Evolutionary conservation across 2,329 filamentous ascomycete species (phyloP), one percentile per base, ranked within the genome.

Genomic region (Clarireedia homoeocarpa): DNA sequence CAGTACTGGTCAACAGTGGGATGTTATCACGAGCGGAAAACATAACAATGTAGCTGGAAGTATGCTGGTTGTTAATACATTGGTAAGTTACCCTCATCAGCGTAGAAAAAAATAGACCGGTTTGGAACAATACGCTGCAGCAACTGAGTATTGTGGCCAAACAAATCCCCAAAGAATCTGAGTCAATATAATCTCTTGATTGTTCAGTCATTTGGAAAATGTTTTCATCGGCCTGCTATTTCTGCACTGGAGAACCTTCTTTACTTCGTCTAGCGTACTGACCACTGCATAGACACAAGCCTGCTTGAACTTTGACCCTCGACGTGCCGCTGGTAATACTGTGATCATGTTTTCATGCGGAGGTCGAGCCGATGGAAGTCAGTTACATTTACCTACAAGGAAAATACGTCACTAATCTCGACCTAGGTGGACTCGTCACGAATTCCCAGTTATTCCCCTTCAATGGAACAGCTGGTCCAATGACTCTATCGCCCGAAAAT

Each of bases 301-400:
- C 26, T 84, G 80, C 65, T 67, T 82, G 60, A 83, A 80, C 67
- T 81, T 81, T 60, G 80, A 84, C 61, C 73, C 75, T 5, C 73
- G 79, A 48, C 73, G 78, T 27, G 67, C 71, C 0, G 70, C 72
- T 2, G 78, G 77, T 10, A 76, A 77, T 62, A 78, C 80, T 61
- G 77, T 81, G 14, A 62, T 77, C 36, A 71, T 83, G 24, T 83
- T 83, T 62, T 80, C 55, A 6, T 58, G 58, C 23, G 55, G 55
- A 30, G 55, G 55, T 12, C n/a, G 55, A 6, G 55, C 55, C 14
- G 55, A 57, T 12, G 55, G 55, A 27, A 36, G 55, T 56, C 27
- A 15, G 23, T 47, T 23, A 52, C 4, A n/a, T 23, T 52, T 1
- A 6, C n/a, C 39, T 45, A 4, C 17, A 27, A 44, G 6, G 14